These are phyloP conservation scores for Sugiyamaella lignohabitans DNA, from an alignment of 805 yeast species.

Conservation along the genomic window DNA sequence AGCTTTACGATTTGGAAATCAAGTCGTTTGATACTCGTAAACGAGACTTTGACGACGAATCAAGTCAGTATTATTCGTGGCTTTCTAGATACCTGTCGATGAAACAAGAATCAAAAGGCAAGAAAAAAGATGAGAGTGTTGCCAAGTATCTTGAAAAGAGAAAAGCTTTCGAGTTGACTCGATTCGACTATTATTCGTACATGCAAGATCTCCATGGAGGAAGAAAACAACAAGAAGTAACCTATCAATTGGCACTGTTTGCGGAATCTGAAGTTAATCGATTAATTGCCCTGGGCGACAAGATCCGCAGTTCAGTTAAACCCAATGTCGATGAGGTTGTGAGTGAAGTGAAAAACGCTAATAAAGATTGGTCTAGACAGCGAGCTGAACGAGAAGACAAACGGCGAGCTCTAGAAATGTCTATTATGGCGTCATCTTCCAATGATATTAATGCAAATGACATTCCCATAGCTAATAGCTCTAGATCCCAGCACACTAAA, in stretches of 20 bases:
- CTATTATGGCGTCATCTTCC: slow-evolving; percentile 25
- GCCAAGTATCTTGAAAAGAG: slow-evolving; percentile 37
- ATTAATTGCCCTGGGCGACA: slow-evolving; percentile 25
- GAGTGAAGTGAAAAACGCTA: slow-evolving; percentile 30
- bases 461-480: not conserved
- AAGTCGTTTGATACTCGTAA: slow-evolving; percentile 36
- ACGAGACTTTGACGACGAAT: slow-evolving; percentile 40
- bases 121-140: slow-evolving; percentile 31
- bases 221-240: slow-evolving; percentile 35
- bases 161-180: slow-evolving; percentile 35
- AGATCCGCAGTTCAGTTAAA: slow-evolving; percentile 23
- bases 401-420: slow-evolving; percentile 33
- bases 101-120: slow-evolving; percentile 29
- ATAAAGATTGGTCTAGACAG: slow-evolving; percentile 34
- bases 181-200: slow-evolving; percentile 38
- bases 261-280: slow-evolving; percentile 31
- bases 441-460: slow-evolving; percentile 12
- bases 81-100: slow-evolving; percentile 36
- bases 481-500: not conserved
- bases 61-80: slow-evolving; percentile 40
- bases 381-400: slow-evolving; percentile 35
- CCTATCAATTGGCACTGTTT: slow-evolving; percentile 32
- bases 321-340: slow-evolving; percentile 30
- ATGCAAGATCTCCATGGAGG: slow-evolving; percentile 39
- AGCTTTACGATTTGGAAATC: slow-evolving; percentile 37